These are phyloP conservation scores for Crotalaria pallida DNA, from an alignment of 306 rosid species.

Conservation along the genomic window DNA sequence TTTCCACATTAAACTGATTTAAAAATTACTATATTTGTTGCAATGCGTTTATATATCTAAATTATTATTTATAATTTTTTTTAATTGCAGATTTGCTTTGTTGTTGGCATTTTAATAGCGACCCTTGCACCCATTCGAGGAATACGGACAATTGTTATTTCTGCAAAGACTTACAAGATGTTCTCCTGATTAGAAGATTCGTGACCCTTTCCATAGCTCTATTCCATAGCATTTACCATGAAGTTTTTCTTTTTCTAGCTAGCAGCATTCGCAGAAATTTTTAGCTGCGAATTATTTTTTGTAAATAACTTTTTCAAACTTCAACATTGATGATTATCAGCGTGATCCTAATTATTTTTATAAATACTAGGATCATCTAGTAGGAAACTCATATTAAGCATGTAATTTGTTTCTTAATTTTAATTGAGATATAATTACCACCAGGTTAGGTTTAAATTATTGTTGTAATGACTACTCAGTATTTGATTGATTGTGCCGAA, in stretches of 20 bases:
- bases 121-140: conserved; percentile 57
- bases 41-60: neutral
- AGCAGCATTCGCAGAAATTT: neutral
- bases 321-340: neutral
- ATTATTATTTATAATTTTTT: neutral
- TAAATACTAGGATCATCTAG: neutral
- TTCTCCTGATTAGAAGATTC: conserved; percentile 29
- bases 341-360: neutral
- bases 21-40: neutral
- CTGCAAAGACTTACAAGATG: conserved; percentile 33
- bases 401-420: neutral
- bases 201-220: neutral
- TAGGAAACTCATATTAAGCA: neutral
- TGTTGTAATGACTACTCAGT: too few species aligned
- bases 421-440: neutral
- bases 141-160: conserved; percentile 41
- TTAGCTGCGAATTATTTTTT: neutral
- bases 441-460: too few species aligned
- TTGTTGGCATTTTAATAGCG: conserved; percentile 28
- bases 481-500: too few species aligned
- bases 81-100: conserved; percentile 24
- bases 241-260: neutral
- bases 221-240: neutral
- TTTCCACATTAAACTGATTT: neutral
- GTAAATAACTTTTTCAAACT: neutral